phyloP scores from a whole-genome alignment of 2,329 filamentous ascomycete species.

The Fusarium subglutinans region DNA sequence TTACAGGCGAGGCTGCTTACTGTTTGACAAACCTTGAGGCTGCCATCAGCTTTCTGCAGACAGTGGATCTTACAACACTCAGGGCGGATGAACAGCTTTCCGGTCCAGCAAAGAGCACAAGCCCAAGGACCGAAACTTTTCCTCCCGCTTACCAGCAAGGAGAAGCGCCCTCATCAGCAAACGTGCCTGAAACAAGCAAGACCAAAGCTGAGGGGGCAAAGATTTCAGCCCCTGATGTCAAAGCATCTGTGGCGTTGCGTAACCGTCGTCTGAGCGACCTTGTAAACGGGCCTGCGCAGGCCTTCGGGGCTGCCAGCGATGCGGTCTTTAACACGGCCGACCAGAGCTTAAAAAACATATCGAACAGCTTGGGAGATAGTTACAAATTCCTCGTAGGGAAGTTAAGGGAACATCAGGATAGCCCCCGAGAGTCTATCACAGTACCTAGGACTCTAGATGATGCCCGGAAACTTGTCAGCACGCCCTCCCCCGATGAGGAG shows the following conservation, averaged over 20 bases:
- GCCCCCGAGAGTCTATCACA: conserved; percentile 57
- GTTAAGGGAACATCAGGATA: conserved; percentile 74
- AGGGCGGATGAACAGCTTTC: conserved; percentile 80
- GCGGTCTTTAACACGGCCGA: conserved; percentile 89
- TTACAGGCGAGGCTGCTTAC: conserved; percentile 94
- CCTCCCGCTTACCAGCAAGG: conserved; percentile 65
- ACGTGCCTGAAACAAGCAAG: conserved; percentile 46
- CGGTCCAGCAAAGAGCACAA: conserved; percentile 68
- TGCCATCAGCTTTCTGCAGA: conserved; percentile 92
- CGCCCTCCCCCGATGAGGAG: conserved; percentile 71
- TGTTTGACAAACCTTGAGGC: conserved; percentile 96
- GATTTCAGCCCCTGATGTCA: conserved; percentile 53
- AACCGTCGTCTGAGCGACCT: conserved; percentile 85
- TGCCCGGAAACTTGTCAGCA: conserved; percentile 86
- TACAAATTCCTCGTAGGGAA: conserved; percentile 94
- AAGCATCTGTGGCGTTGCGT: conserved; percentile 61
- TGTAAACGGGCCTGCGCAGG: conserved; percentile 83
- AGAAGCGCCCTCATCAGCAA: conserved; percentile 48
- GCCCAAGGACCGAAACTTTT: conserved; percentile 63
- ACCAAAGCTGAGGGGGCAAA: conserved; percentile 49
- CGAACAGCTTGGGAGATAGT: conserved; percentile 87
- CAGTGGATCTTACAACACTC: conserved; percentile 90
- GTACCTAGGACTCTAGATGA: conserved; percentile 94
- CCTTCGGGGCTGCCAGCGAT: conserved; percentile 84
- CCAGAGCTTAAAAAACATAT: conserved; percentile 90